A percentile compares a stretch with the other conserved stretches of the same genome.
phyloP scores from a whole-genome alignment of 2,329 filamentous ascomycete species.

The Fusarium heterosporum region DNA sequence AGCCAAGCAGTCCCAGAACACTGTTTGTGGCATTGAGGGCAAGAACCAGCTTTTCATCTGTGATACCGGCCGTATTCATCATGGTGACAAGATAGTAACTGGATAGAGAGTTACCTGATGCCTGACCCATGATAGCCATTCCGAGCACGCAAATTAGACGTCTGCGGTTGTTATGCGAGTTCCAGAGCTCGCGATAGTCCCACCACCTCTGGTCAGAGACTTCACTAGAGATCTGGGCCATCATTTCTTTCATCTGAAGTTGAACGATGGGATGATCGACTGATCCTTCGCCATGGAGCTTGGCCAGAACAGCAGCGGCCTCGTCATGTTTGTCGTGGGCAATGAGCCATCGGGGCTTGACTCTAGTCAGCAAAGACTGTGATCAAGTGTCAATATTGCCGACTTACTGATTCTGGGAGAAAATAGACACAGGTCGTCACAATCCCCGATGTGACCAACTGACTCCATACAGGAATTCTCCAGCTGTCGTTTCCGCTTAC shows the following conservation, averaged over 20 bases:
- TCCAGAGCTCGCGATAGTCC: slow-evolving; percentile 66
- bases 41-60: slow-evolving; percentile 56
- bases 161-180: slow-evolving; percentile 59
- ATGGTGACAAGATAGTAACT: slow-evolving; percentile 67
- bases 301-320: slow-evolving; percentile 52
- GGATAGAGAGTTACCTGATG: slow-evolving; percentile 62
- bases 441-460: slow-evolving; percentile 54
- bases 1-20: slow-evolving; percentile 56
- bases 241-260: slow-evolving; percentile 56
- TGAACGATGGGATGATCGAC: slow-evolving; percentile 53
- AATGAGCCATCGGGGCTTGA: slow-evolving; percentile 55
- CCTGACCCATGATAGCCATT: slow-evolving; percentile 67
- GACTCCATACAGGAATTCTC: slow-evolving; percentile 54
- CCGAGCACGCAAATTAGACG: slow-evolving; percentile 64
- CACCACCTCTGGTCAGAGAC: slow-evolving; percentile 64
- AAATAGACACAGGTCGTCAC: slow-evolving; percentile 51
- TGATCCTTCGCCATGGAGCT: slow-evolving; percentile 51
- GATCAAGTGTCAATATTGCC: fast-evolving
- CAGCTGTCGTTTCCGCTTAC: slow-evolving; percentile 51
- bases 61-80: slow-evolving; percentile 43
- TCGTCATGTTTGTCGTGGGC: slow-evolving; percentile 53
- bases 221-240: slow-evolving; percentile 54
- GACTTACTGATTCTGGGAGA: slow-evolving; percentile 53
- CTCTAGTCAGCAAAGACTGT: neutral
- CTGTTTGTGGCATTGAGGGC: slow-evolving; percentile 63